Base-by-base conservation (phyloP, 1,284 basidiomycete genomes). In the Hemileia vastatrix region DNA sequence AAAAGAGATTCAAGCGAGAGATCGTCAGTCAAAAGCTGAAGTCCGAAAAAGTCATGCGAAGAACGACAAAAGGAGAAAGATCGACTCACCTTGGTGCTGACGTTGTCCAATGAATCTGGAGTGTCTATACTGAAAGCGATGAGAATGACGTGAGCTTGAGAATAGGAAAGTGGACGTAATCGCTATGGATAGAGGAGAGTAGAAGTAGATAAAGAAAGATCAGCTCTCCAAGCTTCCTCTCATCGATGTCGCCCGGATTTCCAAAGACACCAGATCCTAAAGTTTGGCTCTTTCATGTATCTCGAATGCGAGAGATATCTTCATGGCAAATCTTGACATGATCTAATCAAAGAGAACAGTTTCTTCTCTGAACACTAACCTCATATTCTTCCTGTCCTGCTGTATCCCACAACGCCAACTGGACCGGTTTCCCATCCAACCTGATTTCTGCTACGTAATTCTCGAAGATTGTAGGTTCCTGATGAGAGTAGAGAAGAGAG, bases 381-480 rank as follows among this genome's bases (percentile, higher is more conserved):
- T 72, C 71, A 64, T 72, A 72, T 50, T 71, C 71, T 51, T 72
- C 71, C 57, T 72, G 71, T 6, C 71, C 71, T 13, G 71, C 71
- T 1, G 71, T 72, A 43, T 72, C 71, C 71, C n/a, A n/a, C n/a
- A n/a, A n/a, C n/a, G n/a, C n/a, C n/a, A n/a, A n/a, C n/a, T n/a
- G n/a, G n/a, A n/a, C n/a, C n/a, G n/a, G n/a, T n/a, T n/a, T n/a
- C n/a, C n/a, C n/a, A n/a, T n/a, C n/a, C n/a, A n/a, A n/a, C 71
- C 71, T 60, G 54, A 72, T 72, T 19, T 72, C 71, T 8, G 71
- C 71, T 5, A 72, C 71, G 50, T 72, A 72, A 65, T 72, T 72
- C 50, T 72, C 71, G 49, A 72, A 72, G 57, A 72, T 70, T 60
- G 71, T 24, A 32, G 48, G 23, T 32, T 32, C 31, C 31, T 50